These are phyloP conservation scores for Mesostigma viride DNA, from an alignment of 139 green algal genomes.

Conservation along the genomic window DNA sequence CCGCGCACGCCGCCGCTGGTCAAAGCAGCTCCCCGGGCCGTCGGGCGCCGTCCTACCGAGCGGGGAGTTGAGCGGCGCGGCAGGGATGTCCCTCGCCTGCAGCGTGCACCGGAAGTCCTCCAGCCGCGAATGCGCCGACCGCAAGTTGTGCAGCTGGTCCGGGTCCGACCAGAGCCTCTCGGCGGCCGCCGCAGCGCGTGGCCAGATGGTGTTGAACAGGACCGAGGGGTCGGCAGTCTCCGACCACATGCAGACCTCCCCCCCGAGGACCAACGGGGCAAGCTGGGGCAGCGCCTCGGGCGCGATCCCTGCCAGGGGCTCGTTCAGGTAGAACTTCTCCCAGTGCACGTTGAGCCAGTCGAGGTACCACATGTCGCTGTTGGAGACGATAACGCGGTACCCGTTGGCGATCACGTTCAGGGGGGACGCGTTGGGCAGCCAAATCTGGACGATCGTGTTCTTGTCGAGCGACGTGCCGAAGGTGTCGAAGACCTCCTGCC, in stretches of 20 bases:
- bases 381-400: slow-evolving; percentile 16
- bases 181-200: slow-evolving; percentile 24
- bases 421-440: slow-evolving; percentile 4
- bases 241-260: slow-evolving; percentile 33
- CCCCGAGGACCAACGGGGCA: slow-evolving; percentile 20
- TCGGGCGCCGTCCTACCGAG: not conserved
- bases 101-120: not conserved
- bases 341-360: slow-evolving; percentile 18
- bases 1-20: too few relatives aligned
- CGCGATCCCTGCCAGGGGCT: not conserved
- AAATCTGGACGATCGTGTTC: slow-evolving; percentile 23
- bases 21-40: not conserved
- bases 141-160: not conserved
- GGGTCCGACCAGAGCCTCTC: not conserved
- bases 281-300: too few relatives aligned
- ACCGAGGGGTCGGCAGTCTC: slow-evolving; percentile 24
- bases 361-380: slow-evolving; percentile 21
- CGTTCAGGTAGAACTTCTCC: slow-evolving; percentile 24
- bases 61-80: not conserved
- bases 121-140: not conserved
- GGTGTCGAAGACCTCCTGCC: slow-evolving; percentile 21
- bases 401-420: slow-evolving; percentile 11
- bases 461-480: slow-evolving; percentile 13
- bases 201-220: slow-evolving; percentile 26
- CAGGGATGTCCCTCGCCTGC: not conserved